Evolutionary conservation across 2,329 filamentous ascomycete genomes (phyloP).

Genomic region (Claviceps monticola): DNA sequence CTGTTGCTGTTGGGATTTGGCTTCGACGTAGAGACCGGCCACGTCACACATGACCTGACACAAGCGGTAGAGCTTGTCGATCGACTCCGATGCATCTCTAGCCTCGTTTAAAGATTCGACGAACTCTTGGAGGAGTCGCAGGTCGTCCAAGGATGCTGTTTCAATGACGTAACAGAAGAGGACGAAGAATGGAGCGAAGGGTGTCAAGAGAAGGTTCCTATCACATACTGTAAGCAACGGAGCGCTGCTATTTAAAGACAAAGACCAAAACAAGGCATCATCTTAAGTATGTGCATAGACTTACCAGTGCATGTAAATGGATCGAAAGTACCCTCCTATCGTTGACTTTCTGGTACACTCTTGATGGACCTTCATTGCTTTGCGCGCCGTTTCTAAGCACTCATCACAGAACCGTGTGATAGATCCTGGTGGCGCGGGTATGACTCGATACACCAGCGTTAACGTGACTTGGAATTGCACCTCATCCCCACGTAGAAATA

Average conservation of each 20-base stretch:
- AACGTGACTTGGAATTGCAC: conserved; percentile 33
- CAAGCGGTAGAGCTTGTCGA: conserved; percentile 46
- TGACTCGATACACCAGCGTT: conserved; percentile 38
- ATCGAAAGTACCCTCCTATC: conserved; percentile 25
- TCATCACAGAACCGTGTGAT: conserved; percentile 31
- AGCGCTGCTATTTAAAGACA: neutral
- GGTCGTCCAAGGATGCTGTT: conserved; percentile 36
- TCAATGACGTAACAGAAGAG: conserved; percentile 45
- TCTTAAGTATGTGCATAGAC: conserved; percentile 7
- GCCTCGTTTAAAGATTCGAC: conserved; percentile 38
- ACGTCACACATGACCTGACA: conserved; percentile 49
- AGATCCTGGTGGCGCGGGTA: conserved; percentile 30
- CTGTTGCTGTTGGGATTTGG: conserved; percentile 35
- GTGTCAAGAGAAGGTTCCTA: conserved; percentile 39
- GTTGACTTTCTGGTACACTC: conserved; percentile 30
- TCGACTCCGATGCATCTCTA: conserved; percentile 39
- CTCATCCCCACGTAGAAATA: conserved; percentile 33
- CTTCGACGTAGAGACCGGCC: conserved; percentile 46
- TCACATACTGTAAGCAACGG: neutral
- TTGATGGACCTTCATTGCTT: conserved; percentile 31
- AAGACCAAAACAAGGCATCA: neutral
- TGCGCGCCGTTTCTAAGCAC: conserved; percentile 35
- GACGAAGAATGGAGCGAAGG: conserved; percentile 46
- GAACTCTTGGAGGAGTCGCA: conserved; percentile 41
- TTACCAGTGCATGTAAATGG: conserved; percentile 39